phyloP scores from a whole-genome alignment of 345 rosid species.

The Murraya koenigii region DNA sequence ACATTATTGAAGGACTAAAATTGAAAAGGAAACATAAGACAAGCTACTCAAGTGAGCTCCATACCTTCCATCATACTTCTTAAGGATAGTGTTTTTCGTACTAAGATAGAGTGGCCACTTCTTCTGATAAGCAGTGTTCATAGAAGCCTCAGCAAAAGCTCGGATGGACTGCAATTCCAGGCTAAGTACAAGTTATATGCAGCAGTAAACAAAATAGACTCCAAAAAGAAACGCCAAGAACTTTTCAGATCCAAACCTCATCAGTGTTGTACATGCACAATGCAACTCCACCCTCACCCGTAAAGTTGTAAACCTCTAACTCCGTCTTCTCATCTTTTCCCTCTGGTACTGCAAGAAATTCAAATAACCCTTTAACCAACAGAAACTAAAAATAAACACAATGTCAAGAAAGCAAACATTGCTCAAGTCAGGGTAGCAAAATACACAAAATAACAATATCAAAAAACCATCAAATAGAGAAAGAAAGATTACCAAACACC shows the following conservation, averaged over 20 bases:
- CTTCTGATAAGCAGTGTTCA: constrained; percentile 86
- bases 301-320: constrained; percentile 77
- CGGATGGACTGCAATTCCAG: constrained; percentile 65
- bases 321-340: constrained; percentile 73
- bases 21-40: constrained; percentile 4
- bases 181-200: neutral
- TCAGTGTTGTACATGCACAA: constrained; percentile 96
- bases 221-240: neutral
- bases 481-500: constrained; percentile 60
- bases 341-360: constrained; percentile 57
- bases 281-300: constrained; percentile 93
- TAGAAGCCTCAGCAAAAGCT: constrained; percentile 91
- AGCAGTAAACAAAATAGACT: constrained; percentile 1
- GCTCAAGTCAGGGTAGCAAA: neutral
- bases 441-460: neutral
- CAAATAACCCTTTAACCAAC: neutral
- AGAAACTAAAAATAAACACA: neutral
- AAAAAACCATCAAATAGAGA: constrained; percentile 7
- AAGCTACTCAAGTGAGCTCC: constrained; percentile 2
- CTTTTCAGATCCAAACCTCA: constrained; percentile 50
- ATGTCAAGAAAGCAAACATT: neutral
- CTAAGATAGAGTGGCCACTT: constrained; percentile 99
- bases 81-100: constrained; percentile 95
- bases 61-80: constrained; percentile 99
- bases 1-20: neutral